Percentiles rank a stretch among this genome's conserved stretches.
Evolutionary conservation across 345 rosid genomes (phyloP).

Genomic region (Aquilaria malaccensis): DNA sequence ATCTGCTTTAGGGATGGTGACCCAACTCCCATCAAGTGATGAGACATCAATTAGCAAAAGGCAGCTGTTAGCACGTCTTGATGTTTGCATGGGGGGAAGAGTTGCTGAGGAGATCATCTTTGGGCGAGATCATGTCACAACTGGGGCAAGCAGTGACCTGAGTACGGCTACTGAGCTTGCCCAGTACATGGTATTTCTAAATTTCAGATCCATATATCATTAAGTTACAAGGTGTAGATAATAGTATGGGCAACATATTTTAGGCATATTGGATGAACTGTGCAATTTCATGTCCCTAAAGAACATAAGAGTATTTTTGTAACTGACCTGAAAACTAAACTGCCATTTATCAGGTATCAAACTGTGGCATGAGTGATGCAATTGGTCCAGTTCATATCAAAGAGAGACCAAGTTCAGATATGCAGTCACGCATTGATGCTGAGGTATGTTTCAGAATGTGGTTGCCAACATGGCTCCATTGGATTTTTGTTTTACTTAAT

Average conservation of each 20-base stretch:
- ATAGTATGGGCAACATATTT: no score
- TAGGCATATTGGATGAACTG: no score
- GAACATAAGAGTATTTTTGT: no score
- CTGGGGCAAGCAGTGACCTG: conserved; percentile 98
- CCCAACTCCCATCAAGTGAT: conserved; percentile 93
- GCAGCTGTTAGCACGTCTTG: conserved; percentile 92
- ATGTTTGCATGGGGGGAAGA: conserved; percentile 99
- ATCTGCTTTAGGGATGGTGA: conserved; percentile 97
- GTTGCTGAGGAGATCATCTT: conserved; percentile 98
- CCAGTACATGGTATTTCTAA: conserved; percentile 66
- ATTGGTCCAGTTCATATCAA: conserved; percentile 91
- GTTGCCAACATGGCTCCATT: neutral
- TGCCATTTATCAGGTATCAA: conserved; percentile 51
- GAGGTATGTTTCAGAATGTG: conserved; percentile 42
- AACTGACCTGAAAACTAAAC: neutral
- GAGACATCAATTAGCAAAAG: conserved; percentile 95
- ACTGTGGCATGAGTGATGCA: conserved; percentile 90
- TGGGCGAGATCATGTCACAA: conserved; percentile 82
- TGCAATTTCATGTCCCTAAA: no score
- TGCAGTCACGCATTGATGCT: conserved; percentile 95
- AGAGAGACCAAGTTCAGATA: conserved; percentile 90
- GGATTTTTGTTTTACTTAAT: neutral
- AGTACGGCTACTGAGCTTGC: conserved; percentile 92
- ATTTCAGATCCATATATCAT: no score
- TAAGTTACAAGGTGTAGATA: no score